phyloP scores from a whole-genome alignment of 73 alveolate species.

The Diophrys sp. region DNA sequence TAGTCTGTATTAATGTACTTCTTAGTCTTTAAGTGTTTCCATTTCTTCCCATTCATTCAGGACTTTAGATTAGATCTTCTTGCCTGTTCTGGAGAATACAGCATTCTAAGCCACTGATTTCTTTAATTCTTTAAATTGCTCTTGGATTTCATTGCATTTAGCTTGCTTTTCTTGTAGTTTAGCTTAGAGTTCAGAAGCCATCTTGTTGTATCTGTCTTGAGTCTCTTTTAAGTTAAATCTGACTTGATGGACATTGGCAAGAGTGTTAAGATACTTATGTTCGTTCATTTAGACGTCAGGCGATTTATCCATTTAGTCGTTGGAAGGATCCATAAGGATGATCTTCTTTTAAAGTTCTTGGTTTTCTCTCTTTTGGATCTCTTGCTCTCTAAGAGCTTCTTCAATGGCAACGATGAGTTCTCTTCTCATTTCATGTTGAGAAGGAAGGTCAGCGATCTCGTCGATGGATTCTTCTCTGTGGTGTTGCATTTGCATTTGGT shows the following conservation, averaged over 20 bases:
- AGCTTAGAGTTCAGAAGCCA: conserved; percentile 83
- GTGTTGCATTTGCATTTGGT: conserved; percentile 9
- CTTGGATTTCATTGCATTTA: conserved; percentile 92
- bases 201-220: conserved; percentile 79
- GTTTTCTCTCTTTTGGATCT: conserved; percentile 63
- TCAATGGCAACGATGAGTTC: conserved; percentile 78
- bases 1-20: conserved; percentile 70
- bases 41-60: conserved; percentile 53
- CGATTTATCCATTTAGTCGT: conserved; percentile 54
- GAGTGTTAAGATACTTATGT: conserved; percentile 87
- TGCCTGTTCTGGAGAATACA: conserved; percentile 87
- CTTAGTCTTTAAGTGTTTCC: conserved; percentile 54
- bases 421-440: conserved; percentile 74
- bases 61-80: conserved; percentile 39
- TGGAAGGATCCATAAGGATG: conserved; percentile 63
- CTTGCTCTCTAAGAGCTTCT: conserved; percentile 76
- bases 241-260: conserved; percentile 90
- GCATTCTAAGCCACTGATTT: conserved; percentile 94
- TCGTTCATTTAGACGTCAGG: conserved; percentile 80
- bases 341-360: conserved; percentile 75
- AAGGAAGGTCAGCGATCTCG: conserved; percentile 44
- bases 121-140: conserved; percentile 89
- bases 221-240: conserved; percentile 87
- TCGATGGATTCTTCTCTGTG: conserved; percentile 55
- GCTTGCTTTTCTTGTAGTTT: conserved; percentile 85